A percentile compares a stretch with the other conserved stretches of the same genome.
Evolutionary conservation across 2,329 filamentous ascomycete species (phyloP).

Genomic region (Iodosphaeria phyllophila): DNA sequence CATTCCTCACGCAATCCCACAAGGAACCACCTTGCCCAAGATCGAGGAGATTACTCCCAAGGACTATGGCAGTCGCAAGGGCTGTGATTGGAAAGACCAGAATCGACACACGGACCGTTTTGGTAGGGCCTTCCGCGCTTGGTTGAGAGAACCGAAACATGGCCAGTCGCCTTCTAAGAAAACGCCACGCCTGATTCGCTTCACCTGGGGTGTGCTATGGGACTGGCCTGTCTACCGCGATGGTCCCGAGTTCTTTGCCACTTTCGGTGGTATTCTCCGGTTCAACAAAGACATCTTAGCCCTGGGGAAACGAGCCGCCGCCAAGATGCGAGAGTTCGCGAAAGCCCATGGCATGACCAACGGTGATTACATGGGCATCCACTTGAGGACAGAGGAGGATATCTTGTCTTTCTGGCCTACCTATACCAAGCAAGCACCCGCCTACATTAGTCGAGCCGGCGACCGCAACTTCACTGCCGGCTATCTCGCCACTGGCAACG

Average conservation of each 20-base stretch:
- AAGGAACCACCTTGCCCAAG: constrained; percentile 16
- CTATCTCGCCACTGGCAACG: constrained; percentile 26
- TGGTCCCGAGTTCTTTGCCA: constrained; percentile 24
- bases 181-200: constrained; percentile 19
- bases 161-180: constrained; percentile 8
- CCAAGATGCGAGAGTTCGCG: constrained; percentile 16
- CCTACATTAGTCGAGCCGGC: constrained; percentile 17
- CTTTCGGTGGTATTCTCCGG: constrained; percentile 21
- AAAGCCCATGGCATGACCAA: constrained; percentile 6
- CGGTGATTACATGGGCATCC: constrained; percentile 19
- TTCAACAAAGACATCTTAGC: constrained; percentile 22
- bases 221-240: constrained; percentile 27
- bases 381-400: constrained; percentile 28
- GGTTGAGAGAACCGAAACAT: constrained; percentile 12
- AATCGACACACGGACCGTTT: constrained; percentile 22
- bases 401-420: constrained; percentile 25
- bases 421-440: constrained; percentile 20
- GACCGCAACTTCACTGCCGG: constrained; percentile 16
- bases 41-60: constrained; percentile 22
- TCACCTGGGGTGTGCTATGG: constrained; percentile 24
- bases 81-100: constrained; percentile 19
- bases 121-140: constrained; percentile 14
- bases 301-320: constrained; percentile 17
- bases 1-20: constrained; percentile 17
- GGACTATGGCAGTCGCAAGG: constrained; percentile 18